Evolutionary conservation across 2,329 filamentous ascomycete genomes (phyloP), one percentile per base, ranked within the genome.

Genomic region (Trichoderma lentiforme): DNA sequence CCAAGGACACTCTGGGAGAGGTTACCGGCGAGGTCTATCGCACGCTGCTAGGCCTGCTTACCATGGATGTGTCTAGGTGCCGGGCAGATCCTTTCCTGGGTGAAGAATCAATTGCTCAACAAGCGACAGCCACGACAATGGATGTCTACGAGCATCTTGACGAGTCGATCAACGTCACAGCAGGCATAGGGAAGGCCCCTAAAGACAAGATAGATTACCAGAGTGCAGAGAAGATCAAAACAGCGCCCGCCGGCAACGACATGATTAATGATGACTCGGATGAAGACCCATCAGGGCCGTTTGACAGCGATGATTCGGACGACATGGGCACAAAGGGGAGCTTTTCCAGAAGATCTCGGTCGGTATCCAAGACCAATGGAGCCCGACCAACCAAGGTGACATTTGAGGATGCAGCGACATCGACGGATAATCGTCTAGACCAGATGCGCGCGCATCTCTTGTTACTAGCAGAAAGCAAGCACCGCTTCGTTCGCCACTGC

Each of bases 21-120:
- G 90, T 88, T 1, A 97, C 95, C 1, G 91, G 92, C 1, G 87
- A 91, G 73, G 89, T 98, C 1, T 98, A 97, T 79, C 89, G 88
- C 47, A 88, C 90, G 15, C 85, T 97, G 21, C 85, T 98, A 14
- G 86, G 88, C 67, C 86, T 90, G 9, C 81, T 97, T 61, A 93
- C 95, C 74, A 86, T 87, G 32, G 89, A 92, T 76, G 84, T 92
- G 3, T 83, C 88, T 2, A 87, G 89, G 65, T 97, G 94, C 78
- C 91, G 89, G 71, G 83, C 86, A 60, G 87, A 91, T 73, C 82
- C 86, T 15, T 73, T 80, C 12, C 77, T 82, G 14, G 81, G 81
- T 18, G 81, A 83, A 21, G 77, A 78, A 8, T 71, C 74, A 15
- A 74, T 76, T 14, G 74, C 74, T 9, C 77, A 78, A 12, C 79